Base-by-base conservation (phyloP, 139 green algal genomes). In the Coelastrella sp. region DNA sequence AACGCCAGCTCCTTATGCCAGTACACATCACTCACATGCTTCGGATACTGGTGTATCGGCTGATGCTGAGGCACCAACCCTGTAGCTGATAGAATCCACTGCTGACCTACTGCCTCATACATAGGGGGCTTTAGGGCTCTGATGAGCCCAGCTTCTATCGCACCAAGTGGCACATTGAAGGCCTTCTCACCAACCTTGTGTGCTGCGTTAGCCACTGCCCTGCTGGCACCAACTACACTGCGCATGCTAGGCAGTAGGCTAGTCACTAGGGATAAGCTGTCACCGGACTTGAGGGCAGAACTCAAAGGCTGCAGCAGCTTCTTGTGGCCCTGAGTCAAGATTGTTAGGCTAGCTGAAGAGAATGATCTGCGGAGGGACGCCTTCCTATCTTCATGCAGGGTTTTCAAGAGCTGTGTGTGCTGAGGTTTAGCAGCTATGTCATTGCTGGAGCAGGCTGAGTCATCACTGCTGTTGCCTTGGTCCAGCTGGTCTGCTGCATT, bases 11-110 rank as follows among this genome's bases (percentile, higher is more conserved):
- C 87, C 77, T 86, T 86, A 66, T 91, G 78, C 76, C 66, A 87
- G 59, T 59, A 91, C 61, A 86, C 87, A 59, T 91, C 87, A 61
- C 61, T 23, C 65, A 80, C 79, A 65, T 91, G 22, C 20, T 73
- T 59, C 3, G 78, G 78, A 66, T 91, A 91, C n/a, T 58, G 20
- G 10, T 5, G 8, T 13, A 91, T 71, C 5, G 77, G 74, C 78
- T 85, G 76, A n/a, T 87, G 61, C 78, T 91, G 87, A 47, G 87
- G 87, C 87, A 85, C 61, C 56, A 91, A 78, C 14, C 87, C 87
- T 60, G 78, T 85, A 58, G 78, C 61, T 13, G 77, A 87, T 65
- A 91, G n/a, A 3, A 91, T 73, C 87, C 78, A 86, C 87, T 91
- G 87, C 61, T 91, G 87, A 59, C 87, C 87, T 14, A 86, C 77